Evolutionary conservation across 2,329 filamentous ascomycete genomes (phyloP).

Genomic region (Piedraia hortae): DNA sequence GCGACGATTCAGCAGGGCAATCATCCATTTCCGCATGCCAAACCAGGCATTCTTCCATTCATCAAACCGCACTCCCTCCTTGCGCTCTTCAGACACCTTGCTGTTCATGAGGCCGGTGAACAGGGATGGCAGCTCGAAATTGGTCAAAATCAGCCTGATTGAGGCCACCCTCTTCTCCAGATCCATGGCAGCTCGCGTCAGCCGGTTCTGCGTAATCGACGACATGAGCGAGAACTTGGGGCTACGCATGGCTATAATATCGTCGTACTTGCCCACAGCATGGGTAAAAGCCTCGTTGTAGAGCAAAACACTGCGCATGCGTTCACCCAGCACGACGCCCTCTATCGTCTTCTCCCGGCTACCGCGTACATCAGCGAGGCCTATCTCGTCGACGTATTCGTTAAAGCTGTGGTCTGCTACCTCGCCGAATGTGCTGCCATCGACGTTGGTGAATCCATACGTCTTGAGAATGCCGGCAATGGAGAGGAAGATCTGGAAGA

Average conservation of each 20-base stretch:
- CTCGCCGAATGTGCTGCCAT: slow-evolving; percentile 36
- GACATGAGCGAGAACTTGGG: slow-evolving; percentile 46
- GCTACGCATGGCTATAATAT: slow-evolving; percentile 39
- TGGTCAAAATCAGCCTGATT: slow-evolving; percentile 45
- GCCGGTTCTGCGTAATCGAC: slow-evolving; percentile 41
- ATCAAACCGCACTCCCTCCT: slow-evolving; percentile 49
- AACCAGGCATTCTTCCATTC: slow-evolving; percentile 52
- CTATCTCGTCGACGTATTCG: slow-evolving; percentile 50
- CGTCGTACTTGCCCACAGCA: slow-evolving; percentile 57
- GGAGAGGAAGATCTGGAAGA: slow-evolving; percentile 33
- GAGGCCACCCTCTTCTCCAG: slow-evolving; percentile 43
- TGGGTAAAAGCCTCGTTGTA: slow-evolving; percentile 87
- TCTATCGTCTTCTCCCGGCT: slow-evolving; percentile 78
- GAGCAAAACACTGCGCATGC: slow-evolving; percentile 51
- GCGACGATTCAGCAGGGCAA: slow-evolving; percentile 38
- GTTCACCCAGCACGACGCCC: slow-evolving; percentile 65
- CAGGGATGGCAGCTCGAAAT: slow-evolving; percentile 75
- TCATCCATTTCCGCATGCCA: slow-evolving; percentile 44
- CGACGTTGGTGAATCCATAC: slow-evolving; percentile 32
- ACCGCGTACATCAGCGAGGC: slow-evolving; percentile 48
- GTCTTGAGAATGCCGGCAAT: slow-evolving; percentile 28
- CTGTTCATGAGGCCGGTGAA: slow-evolving; percentile 75
- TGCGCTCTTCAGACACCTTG: slow-evolving; percentile 48
- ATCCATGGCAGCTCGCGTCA: slow-evolving; percentile 61
- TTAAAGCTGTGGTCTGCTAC: slow-evolving; percentile 36